Conservation (phyloP, 139 green algal species). For the Diplosphaera chodatii region DNA sequence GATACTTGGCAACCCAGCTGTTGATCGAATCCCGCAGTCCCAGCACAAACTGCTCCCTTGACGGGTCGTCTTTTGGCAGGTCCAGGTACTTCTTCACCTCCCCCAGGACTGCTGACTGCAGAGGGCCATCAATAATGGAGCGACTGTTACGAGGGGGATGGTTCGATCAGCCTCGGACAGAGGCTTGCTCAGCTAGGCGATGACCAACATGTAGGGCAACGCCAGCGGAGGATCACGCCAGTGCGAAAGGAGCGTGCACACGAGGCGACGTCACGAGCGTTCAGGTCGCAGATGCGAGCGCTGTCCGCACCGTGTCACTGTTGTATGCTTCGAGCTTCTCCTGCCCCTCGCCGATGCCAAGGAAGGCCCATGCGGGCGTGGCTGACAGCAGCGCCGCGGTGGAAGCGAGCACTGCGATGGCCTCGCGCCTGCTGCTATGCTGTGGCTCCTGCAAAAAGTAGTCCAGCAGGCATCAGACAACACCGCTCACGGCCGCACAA, state of each 20-base stretch:
- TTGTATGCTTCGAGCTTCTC: conserved; percentile 40
- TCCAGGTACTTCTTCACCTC: conserved; percentile 47
- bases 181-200: too few relatives aligned
- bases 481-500: too few relatives aligned
- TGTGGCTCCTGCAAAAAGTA: too few relatives aligned
- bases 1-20: conserved; percentile 78
- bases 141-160: too few relatives aligned
- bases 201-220: too few relatives aligned
- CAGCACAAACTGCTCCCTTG: conserved; percentile 59
- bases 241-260: too few relatives aligned
- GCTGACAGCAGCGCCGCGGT: conserved; percentile 19
- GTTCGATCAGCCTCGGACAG: too few relatives aligned
- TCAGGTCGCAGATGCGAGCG: too few relatives aligned
- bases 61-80: conserved; percentile 51
- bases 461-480: too few relatives aligned
- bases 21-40: conserved; percentile 71
- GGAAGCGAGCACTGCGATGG: conserved; percentile 14
- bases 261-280: too few relatives aligned
- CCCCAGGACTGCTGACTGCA: conserved; percentile 50
- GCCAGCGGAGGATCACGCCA: too few relatives aligned
- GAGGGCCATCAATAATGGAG: too few relatives aligned
- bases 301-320: conserved; percentile 51
- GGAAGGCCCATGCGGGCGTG: conserved; percentile 48
- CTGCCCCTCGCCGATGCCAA: conserved; percentile 52
- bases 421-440: conserved; percentile 21